Evolutionary conservation across 208 protist genomes (phyloP).

Genomic region (Crithidia brevicula): DNA sequence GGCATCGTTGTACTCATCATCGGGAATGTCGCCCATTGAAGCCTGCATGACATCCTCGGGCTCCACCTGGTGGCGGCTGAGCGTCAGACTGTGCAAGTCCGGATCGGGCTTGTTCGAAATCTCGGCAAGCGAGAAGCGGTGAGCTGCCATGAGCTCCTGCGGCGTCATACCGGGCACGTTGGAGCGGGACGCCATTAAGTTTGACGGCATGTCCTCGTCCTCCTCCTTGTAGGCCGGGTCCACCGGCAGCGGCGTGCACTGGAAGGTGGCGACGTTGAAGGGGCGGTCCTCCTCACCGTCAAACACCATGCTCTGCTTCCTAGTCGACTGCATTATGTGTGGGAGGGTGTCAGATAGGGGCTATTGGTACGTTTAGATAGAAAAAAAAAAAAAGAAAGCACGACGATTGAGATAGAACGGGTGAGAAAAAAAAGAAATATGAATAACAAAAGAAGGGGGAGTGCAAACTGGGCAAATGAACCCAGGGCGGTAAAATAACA

Average conservation of each 20-base stretch:
- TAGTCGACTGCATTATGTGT: slow-evolving; percentile 14
- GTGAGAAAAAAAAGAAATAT: slow-evolving; percentile 8
- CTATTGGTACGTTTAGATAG: slow-evolving; percentile 3
- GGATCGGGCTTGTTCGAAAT: slow-evolving; percentile 38
- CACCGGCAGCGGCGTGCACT: slow-evolving; percentile 27
- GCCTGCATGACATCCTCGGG: slow-evolving; percentile 30
- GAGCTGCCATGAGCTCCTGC: slow-evolving; percentile 57
- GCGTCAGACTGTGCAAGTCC: slow-evolving; percentile 73
- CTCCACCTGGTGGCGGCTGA: slow-evolving; percentile 75
- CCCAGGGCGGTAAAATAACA: no score
- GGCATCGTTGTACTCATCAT: slow-evolving; percentile 45
- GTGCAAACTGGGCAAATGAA: no score
- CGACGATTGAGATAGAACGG: not conserved
- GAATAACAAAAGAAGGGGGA: not conserved
- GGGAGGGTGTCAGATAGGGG: no score
- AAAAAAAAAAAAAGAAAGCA: not conserved
- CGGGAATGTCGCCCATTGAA: slow-evolving; percentile 32
- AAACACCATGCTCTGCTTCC: slow-evolving; percentile 9
- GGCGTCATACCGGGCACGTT: slow-evolving; percentile 72
- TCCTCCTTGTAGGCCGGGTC: slow-evolving; percentile 10
- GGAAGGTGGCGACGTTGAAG: slow-evolving; percentile 57
- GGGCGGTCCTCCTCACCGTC: slow-evolving; percentile 30
- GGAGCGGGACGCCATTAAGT: slow-evolving; percentile 48
- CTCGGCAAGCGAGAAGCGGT: slow-evolving; percentile 56
- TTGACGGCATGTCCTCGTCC: slow-evolving; percentile 44